Evolutionary conservation across 1,139 yeast species (phyloP).

Genomic region (Entelexis paramagnoliae): DNA sequence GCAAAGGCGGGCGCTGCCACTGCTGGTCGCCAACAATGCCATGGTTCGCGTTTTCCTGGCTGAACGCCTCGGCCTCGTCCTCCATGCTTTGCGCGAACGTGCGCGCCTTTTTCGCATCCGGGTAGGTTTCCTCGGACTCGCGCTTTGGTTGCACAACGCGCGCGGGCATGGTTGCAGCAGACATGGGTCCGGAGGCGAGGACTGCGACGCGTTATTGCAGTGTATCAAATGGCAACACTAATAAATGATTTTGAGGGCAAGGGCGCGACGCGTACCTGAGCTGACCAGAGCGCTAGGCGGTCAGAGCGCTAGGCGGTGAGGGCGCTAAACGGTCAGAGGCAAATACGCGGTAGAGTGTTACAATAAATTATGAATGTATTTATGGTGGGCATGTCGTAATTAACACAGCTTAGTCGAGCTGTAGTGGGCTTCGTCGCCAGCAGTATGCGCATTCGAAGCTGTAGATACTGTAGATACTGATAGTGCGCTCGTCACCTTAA

Average conservation of each 20-base stretch:
- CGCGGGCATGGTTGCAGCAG: not conserved
- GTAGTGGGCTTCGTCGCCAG: no score
- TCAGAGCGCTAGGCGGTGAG: no score
- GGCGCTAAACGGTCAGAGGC: no score
- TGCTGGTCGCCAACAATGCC: constrained; percentile 22
- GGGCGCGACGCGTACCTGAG: not conserved
- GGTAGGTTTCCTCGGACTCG: not conserved
- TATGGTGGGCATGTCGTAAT: no score
- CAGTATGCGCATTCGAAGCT: no score
- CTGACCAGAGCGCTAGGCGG: no score
- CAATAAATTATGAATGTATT: no score
- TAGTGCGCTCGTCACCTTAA: no score
- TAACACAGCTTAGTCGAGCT: no score
- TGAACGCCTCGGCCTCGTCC: constrained; percentile 9
- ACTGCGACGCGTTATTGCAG: not conserved
- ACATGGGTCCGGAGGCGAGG: not conserved
- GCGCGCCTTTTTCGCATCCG: constrained; percentile 6
- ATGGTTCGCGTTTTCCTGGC: constrained; percentile 1
- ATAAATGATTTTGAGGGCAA: not conserved
- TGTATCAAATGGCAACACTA: not conserved
- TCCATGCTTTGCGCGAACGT: constrained; percentile 15
- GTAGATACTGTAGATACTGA: no score
- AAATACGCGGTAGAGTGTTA: no score
- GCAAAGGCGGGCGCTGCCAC: constrained; percentile 23
- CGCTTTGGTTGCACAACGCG: not conserved